These are phyloP conservation scores for Globisporangium apiculatum DNA, from an alignment of 352 stramenopile species.

Conservation along the genomic window DNA sequence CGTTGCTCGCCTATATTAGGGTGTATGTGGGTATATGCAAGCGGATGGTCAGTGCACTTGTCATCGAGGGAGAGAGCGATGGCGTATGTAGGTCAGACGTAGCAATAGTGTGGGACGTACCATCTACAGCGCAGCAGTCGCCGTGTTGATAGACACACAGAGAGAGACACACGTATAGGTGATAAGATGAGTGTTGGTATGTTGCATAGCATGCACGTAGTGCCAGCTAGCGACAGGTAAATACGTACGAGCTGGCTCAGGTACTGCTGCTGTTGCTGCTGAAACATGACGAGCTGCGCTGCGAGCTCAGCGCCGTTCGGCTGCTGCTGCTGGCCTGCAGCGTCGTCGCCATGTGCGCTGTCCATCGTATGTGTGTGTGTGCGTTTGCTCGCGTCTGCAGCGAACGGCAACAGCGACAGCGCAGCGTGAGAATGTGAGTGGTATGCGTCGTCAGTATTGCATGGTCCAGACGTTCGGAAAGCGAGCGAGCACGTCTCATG, in stretches of 20 bases:
- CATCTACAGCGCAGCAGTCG: background rate
- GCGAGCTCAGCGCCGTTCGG: slow-evolving; percentile 26
- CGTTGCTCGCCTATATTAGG: slow-evolving; percentile 70
- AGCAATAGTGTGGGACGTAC: background rate
- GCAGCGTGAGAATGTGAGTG: no score
- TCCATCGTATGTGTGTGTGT: background rate
- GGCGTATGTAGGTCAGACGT: background rate
- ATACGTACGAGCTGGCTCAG: slow-evolving; percentile 34
- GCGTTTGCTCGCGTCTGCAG: no score
- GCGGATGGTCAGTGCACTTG: background rate
- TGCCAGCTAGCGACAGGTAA: background rate
- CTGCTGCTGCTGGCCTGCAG: slow-evolving; percentile 8
- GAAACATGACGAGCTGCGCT: slow-evolving; percentile 45
- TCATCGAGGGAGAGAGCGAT: background rate
- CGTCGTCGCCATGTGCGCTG: slow-evolving; percentile 4
- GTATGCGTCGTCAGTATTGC: no score
- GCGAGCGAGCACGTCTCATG: no score
- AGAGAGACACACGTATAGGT: background rate
- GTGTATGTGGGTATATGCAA: slow-evolving; percentile 9
- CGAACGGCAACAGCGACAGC: no score
- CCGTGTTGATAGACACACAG: background rate
- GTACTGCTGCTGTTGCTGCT: slow-evolving; percentile 58
- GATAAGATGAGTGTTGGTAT: no score
- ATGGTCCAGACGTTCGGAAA: no score
- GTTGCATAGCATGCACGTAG: no score